Conservation (phyloP, 345 rosid genomes). For the Euphorbia peplus region DNA sequence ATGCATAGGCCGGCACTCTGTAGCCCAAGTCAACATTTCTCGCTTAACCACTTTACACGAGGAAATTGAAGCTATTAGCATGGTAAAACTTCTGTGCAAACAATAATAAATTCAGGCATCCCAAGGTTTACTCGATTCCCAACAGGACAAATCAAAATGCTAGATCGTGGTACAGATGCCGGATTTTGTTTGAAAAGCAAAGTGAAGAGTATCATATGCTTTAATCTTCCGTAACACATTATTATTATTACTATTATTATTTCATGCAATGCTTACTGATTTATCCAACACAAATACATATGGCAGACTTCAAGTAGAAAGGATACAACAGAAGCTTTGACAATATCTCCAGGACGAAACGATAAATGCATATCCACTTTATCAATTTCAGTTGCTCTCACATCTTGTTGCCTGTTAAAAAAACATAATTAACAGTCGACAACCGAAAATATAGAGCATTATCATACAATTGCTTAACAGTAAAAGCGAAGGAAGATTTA, state of each 20-base stretch:
- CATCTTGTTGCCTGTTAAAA: slow-evolving; percentile 81
- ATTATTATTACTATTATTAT: no score
- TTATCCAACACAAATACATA: not conserved
- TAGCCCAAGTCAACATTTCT: no score
- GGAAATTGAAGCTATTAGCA: not conserved
- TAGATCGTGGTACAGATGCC: not conserved
- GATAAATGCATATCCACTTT: slow-evolving; percentile 84
- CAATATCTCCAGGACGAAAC: slow-evolving; percentile 81
- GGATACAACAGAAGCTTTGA: slow-evolving; percentile 92
- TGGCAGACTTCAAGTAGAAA: slow-evolving; percentile 25
- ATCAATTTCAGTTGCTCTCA: slow-evolving; percentile 88
- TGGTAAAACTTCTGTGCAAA: not conserved
- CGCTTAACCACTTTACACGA: not conserved
- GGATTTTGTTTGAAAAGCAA: not conserved
- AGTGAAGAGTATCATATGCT: not conserved
- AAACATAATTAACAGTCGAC: not conserved
- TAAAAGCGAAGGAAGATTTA: not conserved
- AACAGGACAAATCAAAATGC: not conserved
- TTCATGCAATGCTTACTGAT: not conserved
- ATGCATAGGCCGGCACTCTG: not conserved
- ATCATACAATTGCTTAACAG: not conserved
- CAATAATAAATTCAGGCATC: not conserved
- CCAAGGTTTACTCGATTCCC: not conserved
- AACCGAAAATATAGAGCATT: not conserved
- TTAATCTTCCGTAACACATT: not conserved